Base-by-base conservation (phyloP, 1,139 yeast genomes). In the Magnusiomyces fungicola region DNA sequence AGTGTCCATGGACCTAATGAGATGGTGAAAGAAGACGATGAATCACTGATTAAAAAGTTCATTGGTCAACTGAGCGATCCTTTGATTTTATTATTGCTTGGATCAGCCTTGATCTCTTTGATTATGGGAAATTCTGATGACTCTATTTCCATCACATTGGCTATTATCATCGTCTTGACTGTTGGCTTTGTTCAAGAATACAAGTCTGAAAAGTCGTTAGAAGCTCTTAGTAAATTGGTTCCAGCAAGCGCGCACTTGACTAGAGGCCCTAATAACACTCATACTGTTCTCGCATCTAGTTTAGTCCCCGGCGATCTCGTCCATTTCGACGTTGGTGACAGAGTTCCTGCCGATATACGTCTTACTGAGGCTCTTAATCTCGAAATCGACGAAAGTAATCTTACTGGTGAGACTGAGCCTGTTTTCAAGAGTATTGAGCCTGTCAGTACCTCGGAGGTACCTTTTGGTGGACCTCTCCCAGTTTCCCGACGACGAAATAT, bases 141-240 rank as follows among this genome's bases (percentile, higher is more conserved):
- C 65, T 95, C 97, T 2, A 71, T 92, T 24, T 82, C 94, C 54
- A 90, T 90, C 61, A 81, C 95, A 0, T 72, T 88, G 56, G 97
- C 97, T 5, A 86, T 90, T 51, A 60, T 85, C 37, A 89, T 90
- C 58, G 97, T 90, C 29, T 96, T 90, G 7, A 78, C 94, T 0
- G 98, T 92, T 29, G 98, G 97, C 0, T 92, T 92, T 68, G 90
- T 92, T 23, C 98, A 92, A 67, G 98, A 92, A 65, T 89, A 89
- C 64, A 76, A 97, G 60, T 85, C 96, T 0, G 98, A 92, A 64
- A 85, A 92, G 69, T 85, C 96, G 2, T 71, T 92, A 52, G 95
- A 88, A 62, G 97, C 97, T 0, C 76, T 92, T 56, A 89, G 84
- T 64, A 83, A 85, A 61, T 75, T 92, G 56, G 97, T 92, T 3